phyloP scores from a whole-genome alignment of 164 flowering plant genomes.

The Saururus chinensis region DNA sequence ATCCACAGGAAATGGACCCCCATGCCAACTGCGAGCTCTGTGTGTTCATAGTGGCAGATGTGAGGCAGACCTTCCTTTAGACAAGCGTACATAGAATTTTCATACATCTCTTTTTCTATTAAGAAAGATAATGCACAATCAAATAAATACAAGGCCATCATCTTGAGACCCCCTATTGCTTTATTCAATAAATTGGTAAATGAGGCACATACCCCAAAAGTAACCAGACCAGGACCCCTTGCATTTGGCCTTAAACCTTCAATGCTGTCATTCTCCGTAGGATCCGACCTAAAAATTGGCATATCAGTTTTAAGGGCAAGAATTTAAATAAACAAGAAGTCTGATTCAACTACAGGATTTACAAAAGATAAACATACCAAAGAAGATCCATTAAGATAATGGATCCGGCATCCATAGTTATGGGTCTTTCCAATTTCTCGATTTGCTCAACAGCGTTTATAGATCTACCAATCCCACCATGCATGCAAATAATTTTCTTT shows the following conservation, averaged over 20 bases:
- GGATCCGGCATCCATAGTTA: constrained; percentile 98
- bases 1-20: too few relatives aligned
- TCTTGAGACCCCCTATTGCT: too few relatives aligned
- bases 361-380: constrained; percentile 35
- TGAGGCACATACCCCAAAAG: constrained; percentile 71
- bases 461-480: constrained; percentile 98
- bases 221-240: constrained; percentile 94
- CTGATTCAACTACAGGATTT: not conserved
- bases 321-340: not conserved
- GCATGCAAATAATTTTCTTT: constrained; percentile 97
- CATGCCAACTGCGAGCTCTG: too few relatives aligned
- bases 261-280: constrained; percentile 94
- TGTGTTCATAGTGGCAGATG: too few relatives aligned
- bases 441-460: constrained; percentile 90
- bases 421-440: constrained; percentile 95
- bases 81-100: too few relatives aligned
- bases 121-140: too few relatives aligned
- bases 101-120: too few relatives aligned
- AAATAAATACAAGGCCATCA: too few relatives aligned
- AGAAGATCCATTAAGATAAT: constrained; percentile 88
- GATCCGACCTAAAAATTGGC: constrained; percentile 78
- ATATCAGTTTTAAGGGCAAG: not conserved
- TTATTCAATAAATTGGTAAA: not conserved
- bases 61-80: too few relatives aligned
- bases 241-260: constrained; percentile 99